A percentile compares a stretch with the other conserved stretches of the same genome.
Conservation (phyloP, 768 basidiomycete genomes). For the Boletus sp. region DNA sequence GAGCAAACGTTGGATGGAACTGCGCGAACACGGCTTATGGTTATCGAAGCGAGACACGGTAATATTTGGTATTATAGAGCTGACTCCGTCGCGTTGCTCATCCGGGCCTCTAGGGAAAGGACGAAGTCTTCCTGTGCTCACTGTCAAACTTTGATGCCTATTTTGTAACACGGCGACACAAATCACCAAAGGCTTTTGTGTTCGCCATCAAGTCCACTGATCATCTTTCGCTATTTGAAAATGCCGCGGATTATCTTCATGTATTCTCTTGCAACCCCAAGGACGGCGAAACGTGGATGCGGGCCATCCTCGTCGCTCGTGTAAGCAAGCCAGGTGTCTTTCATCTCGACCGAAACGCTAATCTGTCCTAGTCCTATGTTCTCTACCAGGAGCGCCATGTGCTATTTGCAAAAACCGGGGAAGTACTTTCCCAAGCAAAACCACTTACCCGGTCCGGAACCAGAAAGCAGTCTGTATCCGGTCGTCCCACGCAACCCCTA, state of each 20-base stretch:
- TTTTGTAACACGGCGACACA: constrained; percentile 67
- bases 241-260: constrained; percentile 83
- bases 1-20: constrained; percentile 87
- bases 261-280: constrained; percentile 73
- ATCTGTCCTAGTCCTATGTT: constrained; percentile 65
- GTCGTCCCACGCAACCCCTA: constrained; percentile 45
- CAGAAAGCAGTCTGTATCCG: constrained; percentile 34
- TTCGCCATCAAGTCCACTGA: constrained; percentile 91
- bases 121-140: constrained; percentile 77
- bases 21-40: constrained; percentile 84
- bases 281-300: constrained; percentile 76
- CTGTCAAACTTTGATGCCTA: constrained; percentile 90
- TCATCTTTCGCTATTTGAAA: constrained; percentile 82
- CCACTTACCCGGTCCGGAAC: constrained; percentile 37
- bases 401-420: constrained; percentile 34
- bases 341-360: background rate
- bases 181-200: constrained; percentile 78
- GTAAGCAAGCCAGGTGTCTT: constrained; percentile 41
- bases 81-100: constrained; percentile 3
- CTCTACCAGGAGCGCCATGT: constrained; percentile 77
- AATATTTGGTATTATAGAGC: constrained; percentile 21
- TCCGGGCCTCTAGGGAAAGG: constrained; percentile 61
- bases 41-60: constrained; percentile 89
- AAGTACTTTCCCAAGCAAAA: constrained; percentile 27
- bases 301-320: constrained; percentile 76